phyloP scores from a whole-genome alignment of 2,329 filamentous ascomycete species.

The Penicillium sp. region DNA sequence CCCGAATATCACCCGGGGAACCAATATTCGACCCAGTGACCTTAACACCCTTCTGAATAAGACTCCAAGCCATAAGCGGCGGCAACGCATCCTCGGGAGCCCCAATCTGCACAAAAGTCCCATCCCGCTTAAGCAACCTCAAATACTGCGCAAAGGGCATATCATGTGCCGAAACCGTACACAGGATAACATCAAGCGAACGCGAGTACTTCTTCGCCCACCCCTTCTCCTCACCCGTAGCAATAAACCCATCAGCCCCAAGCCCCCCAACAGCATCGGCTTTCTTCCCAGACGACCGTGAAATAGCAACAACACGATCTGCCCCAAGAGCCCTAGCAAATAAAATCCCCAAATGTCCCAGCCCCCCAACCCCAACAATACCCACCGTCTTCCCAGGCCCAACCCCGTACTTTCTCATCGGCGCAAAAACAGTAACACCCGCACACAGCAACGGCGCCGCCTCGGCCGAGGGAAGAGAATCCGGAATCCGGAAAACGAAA shows the following conservation, averaged over 20 bases:
- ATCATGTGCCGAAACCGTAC: constrained; percentile 57
- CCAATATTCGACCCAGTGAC: constrained; percentile 52
- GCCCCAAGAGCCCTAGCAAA: constrained; percentile 70
- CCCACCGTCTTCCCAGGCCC: constrained; percentile 71
- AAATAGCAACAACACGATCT: constrained; percentile 60
- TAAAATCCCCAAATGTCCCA: constrained; percentile 72
- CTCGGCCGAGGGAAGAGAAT: constrained; percentile 48
- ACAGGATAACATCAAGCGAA: constrained; percentile 57
- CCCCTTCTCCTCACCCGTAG: constrained; percentile 56
- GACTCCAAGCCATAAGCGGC: constrained; percentile 55
- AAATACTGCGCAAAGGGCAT: constrained; percentile 67
- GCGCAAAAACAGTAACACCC: constrained; percentile 71
- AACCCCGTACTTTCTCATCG: constrained; percentile 64
- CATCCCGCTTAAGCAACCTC: constrained; percentile 57
- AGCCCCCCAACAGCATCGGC: constrained; percentile 52
- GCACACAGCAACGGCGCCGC: constrained; percentile 74
- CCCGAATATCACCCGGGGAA: constrained; percentile 43
- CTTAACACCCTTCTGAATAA: constrained; percentile 59
- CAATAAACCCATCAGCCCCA: constrained; percentile 57
- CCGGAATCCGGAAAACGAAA: constrained; percentile 62
- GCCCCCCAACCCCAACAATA: constrained; percentile 69
- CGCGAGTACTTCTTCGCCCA: constrained; percentile 53
- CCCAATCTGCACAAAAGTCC: constrained; percentile 66
- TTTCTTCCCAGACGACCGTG: constrained; percentile 51
- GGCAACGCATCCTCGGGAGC: constrained; percentile 61